Base-by-base conservation (phyloP, 129 eudicot genomes). In the Saussurea involucrata region DNA sequence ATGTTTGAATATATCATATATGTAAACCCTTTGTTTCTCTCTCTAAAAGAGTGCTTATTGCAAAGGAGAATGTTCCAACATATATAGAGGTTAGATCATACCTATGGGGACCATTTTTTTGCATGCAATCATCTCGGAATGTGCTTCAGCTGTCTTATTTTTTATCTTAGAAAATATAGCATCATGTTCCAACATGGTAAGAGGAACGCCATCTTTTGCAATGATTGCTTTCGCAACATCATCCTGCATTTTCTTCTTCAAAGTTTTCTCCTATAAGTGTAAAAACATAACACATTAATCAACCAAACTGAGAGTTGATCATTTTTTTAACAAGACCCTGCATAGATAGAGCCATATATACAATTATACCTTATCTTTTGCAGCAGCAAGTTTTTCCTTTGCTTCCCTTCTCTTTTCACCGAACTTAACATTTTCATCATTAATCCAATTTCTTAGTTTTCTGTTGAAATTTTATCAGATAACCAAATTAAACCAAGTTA, bases 361-460 rank as follows among this genome's bases (percentile, higher is more conserved):
- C n/a, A n/a, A n/a, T 82, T 37, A 77, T 81, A 89, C 97, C 92
- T 86, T 85, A 7, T 87, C 83, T 76, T 80, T 90, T 63, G 92
- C 90, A 60, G 88, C 85, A 74, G 68, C 28, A 68, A 86, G 84
- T 34, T 72, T 84, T 60, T 82, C 86, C 72, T 63, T 90, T 25
- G 87, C 88, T 86, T 88, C 87, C 85, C 83, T 92, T 44, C 46
- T 82, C 80, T 74, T 85, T 82, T 81, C 87, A 66, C 77, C 87
- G 84, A 80, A 66, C 72, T 80, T 86, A 25, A 49, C 69, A 76
- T 81, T 86, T 75, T 87, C 85, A 5, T 86, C 83, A 12, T 88
- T 89, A 11, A 92, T 88, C 96, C 97, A 95, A 15, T 33, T 81
- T 83, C 99, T 88, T 78, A 92, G 5, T 85, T 82, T 87, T 64